Percentiles rank a stretch among this genome's conserved stretches.
Evolutionary conservation across 1,284 basidiomycete genomes (phyloP).

Genomic region (Omphalotus olearius): DNA sequence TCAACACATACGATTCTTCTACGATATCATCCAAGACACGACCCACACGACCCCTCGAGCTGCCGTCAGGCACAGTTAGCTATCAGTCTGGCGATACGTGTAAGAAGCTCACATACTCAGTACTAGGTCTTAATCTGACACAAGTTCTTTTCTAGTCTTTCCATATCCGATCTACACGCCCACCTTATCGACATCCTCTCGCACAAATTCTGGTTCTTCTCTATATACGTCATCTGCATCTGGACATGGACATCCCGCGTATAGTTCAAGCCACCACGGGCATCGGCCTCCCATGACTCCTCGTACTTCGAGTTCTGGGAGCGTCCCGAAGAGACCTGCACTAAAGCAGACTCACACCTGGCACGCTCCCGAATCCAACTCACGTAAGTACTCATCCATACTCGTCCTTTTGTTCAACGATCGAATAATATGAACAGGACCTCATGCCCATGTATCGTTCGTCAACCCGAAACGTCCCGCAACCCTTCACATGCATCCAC

Average conservation of each 20-base stretch:
- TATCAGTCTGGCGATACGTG: constrained; percentile 17
- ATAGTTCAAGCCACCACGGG: constrained; percentile 7
- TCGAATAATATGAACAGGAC: constrained; percentile 21
- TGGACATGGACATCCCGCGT: constrained; percentile 5
- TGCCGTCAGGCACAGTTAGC: constrained; percentile 14
- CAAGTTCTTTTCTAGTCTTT: constrained; percentile 11
- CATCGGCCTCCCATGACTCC: constrained; percentile 13
- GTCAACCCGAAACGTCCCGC: constrained; percentile 31
- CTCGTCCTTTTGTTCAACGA: neutral
- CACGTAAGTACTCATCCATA: constrained; percentile 14
- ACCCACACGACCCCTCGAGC: constrained; percentile 8
- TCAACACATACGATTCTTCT: constrained; percentile 17
- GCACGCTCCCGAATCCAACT: constrained; percentile 11
- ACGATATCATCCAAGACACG: constrained; percentile 12
- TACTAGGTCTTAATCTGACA: neutral
- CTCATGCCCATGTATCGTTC: constrained; percentile 38
- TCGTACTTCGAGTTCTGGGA: constrained; percentile 16
- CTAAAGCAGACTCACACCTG: constrained; percentile 20
- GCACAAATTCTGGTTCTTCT: constrained; percentile 17
- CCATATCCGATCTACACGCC: constrained; percentile 20
- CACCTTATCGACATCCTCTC: constrained; percentile 13
- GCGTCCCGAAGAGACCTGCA: constrained; percentile 16
- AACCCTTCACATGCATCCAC: constrained; percentile 56
- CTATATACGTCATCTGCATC: constrained; percentile 13
- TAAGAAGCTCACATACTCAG: constrained; percentile 11